Conservation (phyloP, 176 grass and related monocot species). For the Eragrostis curvula region DNA sequence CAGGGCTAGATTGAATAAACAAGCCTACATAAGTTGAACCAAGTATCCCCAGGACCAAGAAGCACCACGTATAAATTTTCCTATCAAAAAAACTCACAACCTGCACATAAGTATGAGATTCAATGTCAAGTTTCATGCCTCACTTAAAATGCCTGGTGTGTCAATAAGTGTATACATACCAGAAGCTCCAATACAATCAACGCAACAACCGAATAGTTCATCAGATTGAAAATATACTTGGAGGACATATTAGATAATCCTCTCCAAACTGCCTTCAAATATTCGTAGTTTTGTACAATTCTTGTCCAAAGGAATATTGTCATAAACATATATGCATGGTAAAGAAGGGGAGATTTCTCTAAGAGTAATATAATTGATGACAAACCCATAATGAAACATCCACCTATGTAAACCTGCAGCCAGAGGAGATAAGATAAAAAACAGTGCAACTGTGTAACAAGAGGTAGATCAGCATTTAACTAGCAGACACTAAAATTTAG, state of each 20-base stretch:
- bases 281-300: constrained; percentile 69
- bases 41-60: constrained; percentile 75
- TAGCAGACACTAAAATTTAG: constrained; percentile 4
- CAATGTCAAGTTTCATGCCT: constrained; percentile 31
- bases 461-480: constrained; percentile 11
- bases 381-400: constrained; percentile 72
- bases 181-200: constrained; percentile 85
- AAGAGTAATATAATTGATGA: constrained; percentile 70
- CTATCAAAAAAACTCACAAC: constrained; percentile 96
- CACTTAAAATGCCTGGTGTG: constrained; percentile 28
- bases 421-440: constrained; percentile 44
- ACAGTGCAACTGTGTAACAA: constrained; percentile 22
- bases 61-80: constrained; percentile 91
- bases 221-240: constrained; percentile 71
- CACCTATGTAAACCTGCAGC: constrained; percentile 77
- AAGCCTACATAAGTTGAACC: constrained; percentile 49
- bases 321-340: constrained; percentile 88
- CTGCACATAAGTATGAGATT: constrained; percentile 52
- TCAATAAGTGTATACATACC: constrained; percentile 54
- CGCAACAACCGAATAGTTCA: constrained; percentile 59
- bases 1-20: constrained; percentile 59
- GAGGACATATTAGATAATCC: constrained; percentile 62
- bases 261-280: constrained; percentile 69
- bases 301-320: constrained; percentile 94
- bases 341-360: constrained; percentile 90